Evolutionary conservation across 1,139 yeast genomes (phyloP).

Genomic region (Geotrichum klebahnii): DNA sequence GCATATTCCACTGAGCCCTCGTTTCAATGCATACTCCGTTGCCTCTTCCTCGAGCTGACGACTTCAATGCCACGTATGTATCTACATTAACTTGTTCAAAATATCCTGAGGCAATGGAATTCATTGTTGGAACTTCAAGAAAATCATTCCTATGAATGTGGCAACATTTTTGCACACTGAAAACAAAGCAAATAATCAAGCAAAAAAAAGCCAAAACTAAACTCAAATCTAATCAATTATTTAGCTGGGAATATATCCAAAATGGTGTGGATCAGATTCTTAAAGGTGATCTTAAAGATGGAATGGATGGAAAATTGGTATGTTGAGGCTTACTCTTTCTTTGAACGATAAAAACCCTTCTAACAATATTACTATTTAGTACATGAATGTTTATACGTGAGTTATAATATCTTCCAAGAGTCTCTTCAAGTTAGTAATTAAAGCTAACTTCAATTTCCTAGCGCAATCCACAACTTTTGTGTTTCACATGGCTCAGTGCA

Average conservation of each 20-base stretch:
- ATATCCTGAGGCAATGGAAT: background rate
- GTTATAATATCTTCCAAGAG: slow-evolving; percentile 14
- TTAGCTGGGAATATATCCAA: slow-evolving; percentile 41
- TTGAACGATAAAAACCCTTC: too few species aligned
- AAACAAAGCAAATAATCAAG: too few species aligned
- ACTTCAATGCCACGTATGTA: slow-evolving; percentile 17
- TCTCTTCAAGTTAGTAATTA: background rate
- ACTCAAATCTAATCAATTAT: too few species aligned
- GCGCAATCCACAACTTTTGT: slow-evolving; percentile 92
- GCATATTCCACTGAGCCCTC: background rate
- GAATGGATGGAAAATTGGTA: slow-evolving; percentile 39
- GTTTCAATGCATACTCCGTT: slow-evolving; percentile 1
- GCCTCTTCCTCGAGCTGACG: slow-evolving; percentile 15
- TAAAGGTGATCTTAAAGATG: slow-evolving; percentile 39
- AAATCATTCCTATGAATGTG: too few species aligned
- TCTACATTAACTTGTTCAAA: background rate
- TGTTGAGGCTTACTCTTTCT: slow-evolving; percentile 19
- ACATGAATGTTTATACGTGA: slow-evolving; percentile 43
- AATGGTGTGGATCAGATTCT: slow-evolving; percentile 41
- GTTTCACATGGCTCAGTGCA: slow-evolving; percentile 57
- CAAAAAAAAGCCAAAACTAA: too few species aligned
- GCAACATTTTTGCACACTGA: too few species aligned
- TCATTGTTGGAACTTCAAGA: too few species aligned
- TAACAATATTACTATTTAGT: slow-evolving; percentile 24
- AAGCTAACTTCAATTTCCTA: slow-evolving; percentile 45